Base-by-base conservation (phyloP, 306 rosid species). In the Hippophae gyantsensis region DNA sequence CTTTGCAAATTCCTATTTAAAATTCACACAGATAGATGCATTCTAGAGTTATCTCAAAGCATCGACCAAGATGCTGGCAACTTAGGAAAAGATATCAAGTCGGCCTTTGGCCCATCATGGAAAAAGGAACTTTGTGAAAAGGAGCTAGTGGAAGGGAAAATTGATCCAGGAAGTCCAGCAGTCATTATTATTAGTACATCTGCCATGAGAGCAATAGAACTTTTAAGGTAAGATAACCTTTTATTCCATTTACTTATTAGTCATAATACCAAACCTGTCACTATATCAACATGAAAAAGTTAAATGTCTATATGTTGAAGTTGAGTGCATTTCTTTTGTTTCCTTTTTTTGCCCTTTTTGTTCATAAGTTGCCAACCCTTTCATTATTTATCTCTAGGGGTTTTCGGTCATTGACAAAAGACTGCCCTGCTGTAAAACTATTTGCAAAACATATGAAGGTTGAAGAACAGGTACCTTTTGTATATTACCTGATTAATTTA, bases 391-490 rank as follows among this genome's bases (percentile, higher is more conserved):
- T 54, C 6, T 50, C 0, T 43, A 89, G 94, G 72, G 92, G 93
- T 13, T 72, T 92, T 46, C 86, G 83, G 9, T 74, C 89, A 2
- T 41, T 92, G 26, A 87, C 98, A 6, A 66, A 73, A 67, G 79
- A 81, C 44, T 92, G 98, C 54, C 87, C 44, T 51, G 81, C 95
- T 6, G 87, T 57, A 0, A 92, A 92, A 81, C 76, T 92, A 14
- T 92, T 92, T 69, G 78, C 98, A 8, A 92, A 92, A 82, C 98
- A 92, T 69, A 78, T 92, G 82, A 92, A 92, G 72, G 61, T 87
- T 58, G 78, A 85, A 55, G 84, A 87, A 58, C 98, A 90, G 92
- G 98, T 85, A 66, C 7, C 63, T 0, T 7, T 66, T 0, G 42
- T 42, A 38, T 14, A 13, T 44, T 51, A 14, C 10, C 38, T 48